A percentile compares a stretch with the other conserved stretches of the same genome.
Conservation (phyloP, 495 filamentous ascomycete genomes). For the Tetracladium marchalianum region DNA sequence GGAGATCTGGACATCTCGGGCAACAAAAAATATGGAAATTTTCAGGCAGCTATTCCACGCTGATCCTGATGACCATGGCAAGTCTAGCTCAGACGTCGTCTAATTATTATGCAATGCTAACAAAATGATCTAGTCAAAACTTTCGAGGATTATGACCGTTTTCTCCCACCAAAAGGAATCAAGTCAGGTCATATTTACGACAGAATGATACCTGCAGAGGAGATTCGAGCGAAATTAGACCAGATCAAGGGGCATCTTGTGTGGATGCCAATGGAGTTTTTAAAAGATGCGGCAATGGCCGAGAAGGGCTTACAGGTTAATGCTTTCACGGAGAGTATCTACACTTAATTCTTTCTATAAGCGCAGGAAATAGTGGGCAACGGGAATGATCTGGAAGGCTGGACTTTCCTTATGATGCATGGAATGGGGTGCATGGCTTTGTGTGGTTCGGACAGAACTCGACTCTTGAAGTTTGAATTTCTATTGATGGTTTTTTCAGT, state of each 20-base stretch:
- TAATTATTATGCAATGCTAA: slow-evolving; percentile 1
- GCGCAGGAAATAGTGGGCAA: background rate
- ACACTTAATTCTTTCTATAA: slow-evolving; percentile 27
- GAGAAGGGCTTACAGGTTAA: slow-evolving; percentile 76
- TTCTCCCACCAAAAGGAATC: slow-evolving; percentile 54
- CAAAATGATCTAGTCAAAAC: slow-evolving; percentile 47
- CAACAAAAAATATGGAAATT: slow-evolving; percentile 70
- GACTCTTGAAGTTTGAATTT: no score
- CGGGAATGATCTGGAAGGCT: no score
- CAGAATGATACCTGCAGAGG: slow-evolving; percentile 53
- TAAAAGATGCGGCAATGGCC: slow-evolving; percentile 80
- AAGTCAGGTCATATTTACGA: slow-evolving; percentile 83
- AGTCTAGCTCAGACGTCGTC: slow-evolving; percentile 10
- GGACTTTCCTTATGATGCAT: no score
- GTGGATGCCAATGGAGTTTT: slow-evolving; percentile 88
- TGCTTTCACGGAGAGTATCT: slow-evolving; percentile 58
- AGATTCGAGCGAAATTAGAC: slow-evolving; percentile 67
- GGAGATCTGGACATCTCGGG: slow-evolving; percentile 71
- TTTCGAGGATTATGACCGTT: slow-evolving; percentile 81
- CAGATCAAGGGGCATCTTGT: slow-evolving; percentile 82
- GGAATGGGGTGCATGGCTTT: no score
- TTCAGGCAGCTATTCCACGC: slow-evolving; percentile 85
- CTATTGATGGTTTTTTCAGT: no score
- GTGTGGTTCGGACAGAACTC: no score
- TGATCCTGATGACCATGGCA: slow-evolving; percentile 80